Evolutionary conservation across 352 stramenopile genomes (phyloP).

Genomic region (Pelagophyceae sp.): DNA sequence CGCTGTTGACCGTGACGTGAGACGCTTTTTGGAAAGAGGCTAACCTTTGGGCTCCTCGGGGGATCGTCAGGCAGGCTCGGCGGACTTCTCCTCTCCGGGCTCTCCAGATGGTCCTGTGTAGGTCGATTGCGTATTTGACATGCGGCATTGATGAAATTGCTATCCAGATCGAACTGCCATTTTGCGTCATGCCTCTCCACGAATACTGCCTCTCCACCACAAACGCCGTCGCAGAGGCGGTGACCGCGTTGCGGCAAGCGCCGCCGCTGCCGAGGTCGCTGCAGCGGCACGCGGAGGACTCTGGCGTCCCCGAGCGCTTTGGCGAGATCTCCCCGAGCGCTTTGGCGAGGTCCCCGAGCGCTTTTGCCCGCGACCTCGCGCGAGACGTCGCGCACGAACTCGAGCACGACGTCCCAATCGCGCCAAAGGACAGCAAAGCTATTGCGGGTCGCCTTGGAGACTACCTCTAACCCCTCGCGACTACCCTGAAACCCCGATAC

Average conservation of each 20-base stretch:
- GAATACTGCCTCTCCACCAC: not conserved
- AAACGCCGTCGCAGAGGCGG: not conserved
- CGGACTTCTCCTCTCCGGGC: not conserved
- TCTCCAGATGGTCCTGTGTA: no score
- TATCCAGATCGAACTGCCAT: not conserved
- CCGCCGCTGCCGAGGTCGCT: not conserved
- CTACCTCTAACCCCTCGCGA: no score
- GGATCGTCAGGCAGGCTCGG: not conserved
- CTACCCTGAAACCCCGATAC: no score
- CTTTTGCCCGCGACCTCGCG: not conserved
- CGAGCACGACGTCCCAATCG: no score
- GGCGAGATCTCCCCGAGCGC: not conserved
- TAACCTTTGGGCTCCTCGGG: no score
- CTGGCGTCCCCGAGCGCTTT: not conserved
- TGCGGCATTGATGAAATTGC: slow-evolving; percentile 2
- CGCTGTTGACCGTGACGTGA: not conserved
- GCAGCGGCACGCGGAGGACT: not conserved
- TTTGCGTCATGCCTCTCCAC: not conserved
- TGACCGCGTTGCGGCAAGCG: not conserved
- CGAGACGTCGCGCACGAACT: no score
- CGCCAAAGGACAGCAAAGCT: no score
- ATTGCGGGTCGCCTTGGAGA: no score
- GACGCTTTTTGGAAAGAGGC: no score
- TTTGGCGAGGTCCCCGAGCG: not conserved
- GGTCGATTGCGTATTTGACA: no score